Base-by-base conservation (phyloP, 1,139 yeast genomes). In the Blastobotrys ciferrii region DNA sequence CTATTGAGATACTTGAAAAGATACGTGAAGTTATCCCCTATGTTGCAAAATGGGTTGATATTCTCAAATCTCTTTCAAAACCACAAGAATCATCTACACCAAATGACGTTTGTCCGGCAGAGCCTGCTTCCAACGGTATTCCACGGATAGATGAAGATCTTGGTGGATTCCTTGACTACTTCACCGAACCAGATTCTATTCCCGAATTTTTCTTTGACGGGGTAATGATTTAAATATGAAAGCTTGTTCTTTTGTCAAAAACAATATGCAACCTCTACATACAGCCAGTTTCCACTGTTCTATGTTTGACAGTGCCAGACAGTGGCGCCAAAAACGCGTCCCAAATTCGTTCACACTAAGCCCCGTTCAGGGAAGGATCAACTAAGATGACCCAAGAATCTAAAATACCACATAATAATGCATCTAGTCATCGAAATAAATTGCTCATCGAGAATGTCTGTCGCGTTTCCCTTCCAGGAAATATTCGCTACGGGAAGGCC, bases 21-120 rank as follows among this genome's bases (percentile, higher is more conserved):
- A 28, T 48, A 13, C 15, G 37, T 19, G 18, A 39, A 4, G 32
- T 32, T n/a, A 35, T 50, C 13, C 49, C 52, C 2, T 13, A 32
- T 17, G 49, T 46, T n/a, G 32, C 48, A 12, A 42, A 46, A 23
- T 51, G 54, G 54, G 40, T 49, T 13, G 48, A 40, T 20, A 42
- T 45, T 4, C 28, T 51, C 23, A 40, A 40, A 5, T 33, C n/a
- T 3, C 36, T 33, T 7, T 15, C 37, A 11, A 14, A 11, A 4
- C 6, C 37, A 11, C 18, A n/a, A 14, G 19, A 33, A 14, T 4
- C n/a, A n/a, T n/a, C 28, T 9, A 23, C 28, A 5, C 28, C 28
- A 9, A 9, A 23, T 6, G 28, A 5, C 9, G 28, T 9, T 23
- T 9, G 5, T 6, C 28, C 28, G 5, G 28, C 28, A 6, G 28